Percentiles rank a stretch among this genome's conserved stretches.
phyloP scores from a whole-genome alignment of 306 rosid genomes.

The Heteromeles arbutifolia region DNA sequence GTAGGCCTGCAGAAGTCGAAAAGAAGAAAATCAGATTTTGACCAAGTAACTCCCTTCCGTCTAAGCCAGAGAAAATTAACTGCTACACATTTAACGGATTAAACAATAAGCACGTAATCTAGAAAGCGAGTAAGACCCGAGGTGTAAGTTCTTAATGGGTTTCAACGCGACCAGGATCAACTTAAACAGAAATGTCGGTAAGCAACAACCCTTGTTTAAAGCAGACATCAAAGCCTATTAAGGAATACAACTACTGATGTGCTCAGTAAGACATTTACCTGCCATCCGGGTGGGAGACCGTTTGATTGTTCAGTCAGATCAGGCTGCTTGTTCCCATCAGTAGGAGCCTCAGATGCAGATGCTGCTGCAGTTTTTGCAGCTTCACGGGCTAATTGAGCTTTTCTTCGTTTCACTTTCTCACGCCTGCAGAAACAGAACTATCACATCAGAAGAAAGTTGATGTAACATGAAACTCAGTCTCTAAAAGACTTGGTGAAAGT shows the following conservation, averaged over 20 bases:
- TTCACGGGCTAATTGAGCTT: constrained; percentile 52
- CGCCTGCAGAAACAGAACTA: constrained; percentile 45
- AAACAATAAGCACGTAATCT: background rate
- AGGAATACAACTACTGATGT: background rate
- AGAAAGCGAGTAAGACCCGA: background rate
- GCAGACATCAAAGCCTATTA: background rate
- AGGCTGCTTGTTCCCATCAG: constrained; percentile 45
- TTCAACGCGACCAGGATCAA: background rate
- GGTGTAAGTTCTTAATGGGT: background rate
- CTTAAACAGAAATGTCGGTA: background rate
- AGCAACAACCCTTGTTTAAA: background rate
- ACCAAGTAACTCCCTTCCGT: background rate
- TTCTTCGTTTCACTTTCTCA: constrained; percentile 79
- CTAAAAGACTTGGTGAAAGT: background rate
- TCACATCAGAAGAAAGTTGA: background rate
- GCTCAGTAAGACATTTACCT: constrained; percentile 32
- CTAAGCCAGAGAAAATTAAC: background rate
- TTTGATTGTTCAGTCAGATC: constrained; percentile 48
- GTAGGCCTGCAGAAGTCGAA: constrained; percentile 46
- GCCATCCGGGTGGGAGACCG: constrained; percentile 84
- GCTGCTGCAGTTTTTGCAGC: constrained; percentile 15
- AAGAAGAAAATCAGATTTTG: background rate
- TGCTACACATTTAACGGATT: background rate
- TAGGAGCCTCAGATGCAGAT: constrained; percentile 19
- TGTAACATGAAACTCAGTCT: background rate